Base-by-base conservation (phyloP, 116 monocot genomes). In the Iris pallida region DNA sequence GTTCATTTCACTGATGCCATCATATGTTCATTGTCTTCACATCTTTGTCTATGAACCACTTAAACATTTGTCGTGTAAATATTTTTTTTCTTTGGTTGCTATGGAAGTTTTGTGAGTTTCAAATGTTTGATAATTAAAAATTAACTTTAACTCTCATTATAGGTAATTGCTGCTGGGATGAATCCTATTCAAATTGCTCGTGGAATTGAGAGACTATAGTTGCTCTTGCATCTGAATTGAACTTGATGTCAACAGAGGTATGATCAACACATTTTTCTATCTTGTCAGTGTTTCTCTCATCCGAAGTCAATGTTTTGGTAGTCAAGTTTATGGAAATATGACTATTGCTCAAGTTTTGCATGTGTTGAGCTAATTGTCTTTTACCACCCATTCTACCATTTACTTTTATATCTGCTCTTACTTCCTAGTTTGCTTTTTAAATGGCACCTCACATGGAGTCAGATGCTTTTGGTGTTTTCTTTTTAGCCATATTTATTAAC, bases 131-230 rank as follows among this genome's bases (percentile, higher is more conserved):
- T 51, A 51, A 13, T 51, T 51, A 9, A 57, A 13, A 54, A 69
- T 57, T 64, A 47, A 53, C 66, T 14, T 49, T 61, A 64, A 63
- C 57, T 72, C 73, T 42, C 47, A 59, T 60, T 61, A 68, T 79
- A 95, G 91, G 91, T 95, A 57, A 81, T 95, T 54, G 81, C 82
- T 55, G 90, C 91, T 17, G 95, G 95, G 61, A 82, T 86, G 79
- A 95, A 88, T 78, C 90, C 95, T 57, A 78, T 90, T 20, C 91
- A 91, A 73, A 62, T 95, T 76, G 77, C 80, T 45, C 79, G 86
- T 19, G 91, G 88, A 70, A 90, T 95, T 69, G 88, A 86, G 64
- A 88, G 53, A 90, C 94, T 59, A 83, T 88, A 40, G 48, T 51
- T n/a, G 77, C 81, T 81, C 82, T 95, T 68, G 77, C 90, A 72